These are phyloP conservation scores for Protoeuglena noctilucae DNA, from an alignment of 139 green algal genomes.

Conservation along the genomic window DNA sequence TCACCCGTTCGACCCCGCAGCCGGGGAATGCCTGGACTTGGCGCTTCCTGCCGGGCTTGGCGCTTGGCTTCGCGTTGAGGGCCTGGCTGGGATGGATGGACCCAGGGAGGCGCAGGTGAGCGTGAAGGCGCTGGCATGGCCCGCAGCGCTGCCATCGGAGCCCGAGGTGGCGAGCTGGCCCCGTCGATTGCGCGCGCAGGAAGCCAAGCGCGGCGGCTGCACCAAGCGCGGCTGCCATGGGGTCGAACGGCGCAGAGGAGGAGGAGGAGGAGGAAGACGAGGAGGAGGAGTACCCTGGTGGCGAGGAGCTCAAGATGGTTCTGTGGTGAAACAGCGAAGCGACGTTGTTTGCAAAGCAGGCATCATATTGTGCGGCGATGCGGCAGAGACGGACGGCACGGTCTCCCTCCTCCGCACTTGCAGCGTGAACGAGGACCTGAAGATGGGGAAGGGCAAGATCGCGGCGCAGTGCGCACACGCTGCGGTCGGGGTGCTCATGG, in stretches of 20 bases:
- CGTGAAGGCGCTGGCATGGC: too few species aligned
- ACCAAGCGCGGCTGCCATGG: background rate
- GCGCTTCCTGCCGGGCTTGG: conserved; percentile 9
- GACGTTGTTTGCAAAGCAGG: too few species aligned
- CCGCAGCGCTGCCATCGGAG: too few species aligned
- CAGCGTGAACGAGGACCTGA: background rate
- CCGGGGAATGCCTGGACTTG: too few species aligned
- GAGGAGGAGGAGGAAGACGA: background rate
- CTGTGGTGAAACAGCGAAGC: too few species aligned
- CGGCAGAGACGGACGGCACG: too few species aligned
- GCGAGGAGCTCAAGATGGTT: conserved; percentile 4
- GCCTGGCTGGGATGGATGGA: background rate
- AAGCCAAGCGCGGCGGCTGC: background rate
- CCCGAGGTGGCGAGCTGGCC: too few species aligned
- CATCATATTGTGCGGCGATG: too few species aligned
- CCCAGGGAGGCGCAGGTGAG: background rate
- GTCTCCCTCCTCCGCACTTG: too few species aligned
- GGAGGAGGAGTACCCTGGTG: too few species aligned
- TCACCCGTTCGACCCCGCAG: too few species aligned
- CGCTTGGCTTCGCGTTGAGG: conserved; percentile 4
- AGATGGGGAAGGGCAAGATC: conserved; percentile 13
- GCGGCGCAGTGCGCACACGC: conserved; percentile 68
- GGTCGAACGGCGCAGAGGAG: background rate
- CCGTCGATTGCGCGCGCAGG: too few species aligned
- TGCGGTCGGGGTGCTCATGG: conserved; percentile 45